Conservation (phyloP, 2,329 filamentous ascomycete genomes). For the Calonectria pseudoreteaudii region DNA sequence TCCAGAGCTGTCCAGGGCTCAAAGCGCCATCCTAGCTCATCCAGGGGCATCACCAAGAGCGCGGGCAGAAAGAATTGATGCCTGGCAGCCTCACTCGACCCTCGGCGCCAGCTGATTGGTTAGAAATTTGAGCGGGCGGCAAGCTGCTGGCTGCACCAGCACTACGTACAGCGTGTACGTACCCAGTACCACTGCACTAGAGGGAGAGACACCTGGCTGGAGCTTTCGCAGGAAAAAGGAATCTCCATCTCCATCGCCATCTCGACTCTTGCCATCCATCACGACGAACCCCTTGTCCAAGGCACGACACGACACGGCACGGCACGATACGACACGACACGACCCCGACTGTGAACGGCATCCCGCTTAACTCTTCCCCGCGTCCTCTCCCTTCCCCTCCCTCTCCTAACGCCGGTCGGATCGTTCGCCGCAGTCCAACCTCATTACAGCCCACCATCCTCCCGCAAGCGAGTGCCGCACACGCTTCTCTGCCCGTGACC, state of each 20-base stretch:
- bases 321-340: neutral
- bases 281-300: neutral
- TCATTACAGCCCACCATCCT: constrained; percentile 25
- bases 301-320: neutral
- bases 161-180: constrained; percentile 8
- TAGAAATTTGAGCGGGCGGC: constrained; percentile 38
- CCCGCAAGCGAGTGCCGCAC: constrained; percentile 38
- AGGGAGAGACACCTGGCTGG: constrained; percentile 33
- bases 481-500: constrained; percentile 34
- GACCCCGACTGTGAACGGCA: neutral
- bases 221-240: constrained; percentile 33
- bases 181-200: constrained; percentile 27
- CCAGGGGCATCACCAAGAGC: constrained; percentile 13
- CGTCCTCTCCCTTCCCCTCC: neutral
- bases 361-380: neutral
- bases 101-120: constrained; percentile 41
- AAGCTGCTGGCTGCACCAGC: constrained; percentile 29
- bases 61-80: constrained; percentile 37
- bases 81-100: constrained; percentile 41
- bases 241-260: constrained; percentile 23
- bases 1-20: constrained; percentile 8
- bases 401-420: neutral
- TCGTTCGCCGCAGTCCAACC: constrained; percentile 28
- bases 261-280: constrained; percentile 1
- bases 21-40: neutral